Evolutionary conservation across 768 basidiomycete species (phyloP).

Genomic region (Kwoniella sp.): DNA sequence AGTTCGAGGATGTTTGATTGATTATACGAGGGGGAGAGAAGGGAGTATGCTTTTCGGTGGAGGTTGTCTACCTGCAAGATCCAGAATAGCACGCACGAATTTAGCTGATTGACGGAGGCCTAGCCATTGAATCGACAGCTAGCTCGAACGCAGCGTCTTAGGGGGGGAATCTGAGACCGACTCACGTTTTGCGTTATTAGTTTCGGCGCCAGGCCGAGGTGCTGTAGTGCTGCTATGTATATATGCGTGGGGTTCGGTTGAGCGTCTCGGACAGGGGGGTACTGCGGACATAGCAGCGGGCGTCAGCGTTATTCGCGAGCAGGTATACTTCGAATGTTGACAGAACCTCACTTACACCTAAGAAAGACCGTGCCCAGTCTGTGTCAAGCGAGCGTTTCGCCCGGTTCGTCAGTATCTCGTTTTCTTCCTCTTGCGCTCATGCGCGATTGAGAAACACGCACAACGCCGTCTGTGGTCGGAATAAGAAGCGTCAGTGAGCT

Average conservation of each 20-base stretch:
- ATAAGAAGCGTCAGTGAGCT: too few relatives aligned
- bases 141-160: too few relatives aligned
- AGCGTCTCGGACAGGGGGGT: slow-evolving; percentile 78
- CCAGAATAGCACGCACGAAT: too few relatives aligned
- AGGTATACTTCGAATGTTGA: too few relatives aligned
- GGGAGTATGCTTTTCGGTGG: slow-evolving; percentile 69
- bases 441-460: slow-evolving; percentile 20
- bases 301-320: not conserved
- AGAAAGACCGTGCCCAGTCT: slow-evolving; percentile 65
- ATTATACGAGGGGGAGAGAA: slow-evolving; percentile 50
- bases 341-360: slow-evolving; percentile 32
- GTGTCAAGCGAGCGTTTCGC: too few relatives aligned
- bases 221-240: slow-evolving; percentile 78
- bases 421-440: too few relatives aligned
- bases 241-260: slow-evolving; percentile 87
- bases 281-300: slow-evolving; percentile 57
- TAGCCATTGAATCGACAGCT: too few relatives aligned
- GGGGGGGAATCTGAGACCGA: too few relatives aligned
- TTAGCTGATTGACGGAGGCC: too few relatives aligned
- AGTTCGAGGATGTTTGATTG: slow-evolving; percentile 70
- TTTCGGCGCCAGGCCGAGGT: slow-evolving; percentile 64
- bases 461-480: slow-evolving; percentile 67
- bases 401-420: too few relatives aligned
- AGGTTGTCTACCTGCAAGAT: slow-evolving; percentile 77
- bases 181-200: slow-evolving; percentile 66